Conservation (phyloP, 192 early-diverging fungal species). For the Coemansia sp. region DNA sequence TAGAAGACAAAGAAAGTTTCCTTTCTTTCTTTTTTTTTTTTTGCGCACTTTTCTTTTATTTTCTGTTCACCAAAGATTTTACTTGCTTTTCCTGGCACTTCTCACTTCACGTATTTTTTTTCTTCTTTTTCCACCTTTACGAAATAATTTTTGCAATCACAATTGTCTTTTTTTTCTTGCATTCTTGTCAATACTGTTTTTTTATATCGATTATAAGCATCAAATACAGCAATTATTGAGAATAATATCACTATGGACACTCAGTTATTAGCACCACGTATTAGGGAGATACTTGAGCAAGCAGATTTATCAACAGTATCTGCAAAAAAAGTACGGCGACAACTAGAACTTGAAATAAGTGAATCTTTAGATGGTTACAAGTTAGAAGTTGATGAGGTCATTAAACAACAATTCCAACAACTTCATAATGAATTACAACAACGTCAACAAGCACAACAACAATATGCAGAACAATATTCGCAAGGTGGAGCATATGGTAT, state of each 20-base stretch:
- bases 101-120: background rate
- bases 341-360: conserved; percentile 56
- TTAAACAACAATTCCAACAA: conserved; percentile 53
- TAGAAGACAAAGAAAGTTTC: background rate
- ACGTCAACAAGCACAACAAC: conserved; percentile 48
- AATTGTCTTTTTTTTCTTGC: too few species aligned
- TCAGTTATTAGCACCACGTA: conserved; percentile 29
- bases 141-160: too few species aligned
- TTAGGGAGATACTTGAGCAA: conserved; percentile 52
- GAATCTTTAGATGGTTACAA: conserved; percentile 50
- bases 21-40: background rate
- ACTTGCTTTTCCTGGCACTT: background rate
- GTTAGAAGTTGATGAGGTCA: conserved; percentile 55
- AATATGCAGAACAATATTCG: conserved; percentile 44
- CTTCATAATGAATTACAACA: conserved; percentile 48
- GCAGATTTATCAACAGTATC: conserved; percentile 56
- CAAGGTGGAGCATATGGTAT: conserved; percentile 24
- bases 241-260: conserved; percentile 25
- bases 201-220: too few species aligned
- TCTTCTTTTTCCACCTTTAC: background rate
- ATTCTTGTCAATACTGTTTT: too few species aligned
- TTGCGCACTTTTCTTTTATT: too few species aligned
- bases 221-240: background rate
- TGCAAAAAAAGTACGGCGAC: conserved; percentile 58
- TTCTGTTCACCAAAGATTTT: too few species aligned